Evolutionary conservation across 2,329 filamentous ascomycete species (phyloP), one percentile per base, ranked within the genome.

Genomic region (Calonectria naviculata): DNA sequence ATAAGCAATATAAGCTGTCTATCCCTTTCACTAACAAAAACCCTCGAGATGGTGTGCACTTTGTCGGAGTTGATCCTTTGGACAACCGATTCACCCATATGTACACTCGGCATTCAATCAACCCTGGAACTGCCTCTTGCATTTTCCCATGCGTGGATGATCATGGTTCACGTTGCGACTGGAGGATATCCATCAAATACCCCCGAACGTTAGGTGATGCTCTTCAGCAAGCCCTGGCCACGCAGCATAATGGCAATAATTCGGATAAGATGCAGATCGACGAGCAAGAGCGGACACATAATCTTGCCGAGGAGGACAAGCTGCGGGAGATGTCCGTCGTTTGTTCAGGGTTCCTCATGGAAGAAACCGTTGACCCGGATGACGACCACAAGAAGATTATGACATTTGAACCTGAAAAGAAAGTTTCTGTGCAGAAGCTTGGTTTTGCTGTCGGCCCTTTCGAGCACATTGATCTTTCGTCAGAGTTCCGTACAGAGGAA

Each of bases 71-170:
- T 42, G 92, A 95, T 52, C 91, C 92, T 68, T 90, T 92, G 62
- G 96, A 98, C 80, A 87, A 88, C 67, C 90, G 95, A 72, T 99
- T 95, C 81, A 95, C 97, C 0, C 96, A 99, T 84, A 92, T 94
- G 60, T 99, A 97, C 82, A 97, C 96, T 0, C 93, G 92, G 46
- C 95, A 96, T 79, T 93, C 93, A 2, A 86, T 93, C 47, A 92
- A 94, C 72, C 91, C 95, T 0, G 95, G 95, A 34, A 92, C 91
- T 21, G 92, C 95, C 1, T 96, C 92, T 56, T 95, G 93, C 76
- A 91, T 98, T 29, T 99, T 99, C 78, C 97, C 97, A 0, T 98
- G 97, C 81, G 89, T 98, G 64, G 97, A 99, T 80, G 94, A 97
- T 80, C 90, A 93, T 28, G 91, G 92, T 38, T 92, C 94, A 68